These are phyloP conservation scores for Pascua sp. DNA, from an alignment of 1,284 basidiomycete genomes.

Conservation along the genomic window DNA sequence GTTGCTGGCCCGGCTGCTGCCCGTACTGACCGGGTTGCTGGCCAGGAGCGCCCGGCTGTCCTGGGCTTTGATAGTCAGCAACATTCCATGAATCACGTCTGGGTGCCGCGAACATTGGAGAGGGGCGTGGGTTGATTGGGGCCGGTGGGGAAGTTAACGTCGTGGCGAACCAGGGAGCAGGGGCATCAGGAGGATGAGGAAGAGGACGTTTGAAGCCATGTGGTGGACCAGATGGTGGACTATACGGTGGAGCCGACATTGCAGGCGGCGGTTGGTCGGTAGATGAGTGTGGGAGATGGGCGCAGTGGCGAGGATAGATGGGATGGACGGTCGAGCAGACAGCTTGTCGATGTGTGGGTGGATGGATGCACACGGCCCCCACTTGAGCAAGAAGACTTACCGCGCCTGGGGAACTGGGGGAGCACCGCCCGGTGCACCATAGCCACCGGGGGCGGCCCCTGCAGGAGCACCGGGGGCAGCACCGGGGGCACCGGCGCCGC, in stretches of 20 bases:
- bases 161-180: no score
- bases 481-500: slow-evolving; percentile 1
- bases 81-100: neutral
- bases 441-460: slow-evolving; percentile 12
- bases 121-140: neutral
- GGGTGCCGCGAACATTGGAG: neutral
- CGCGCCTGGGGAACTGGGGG: slow-evolving; percentile 12
- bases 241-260: neutral
- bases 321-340: slow-evolving; percentile 11
- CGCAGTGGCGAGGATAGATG: neutral
- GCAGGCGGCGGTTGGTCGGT: neutral
- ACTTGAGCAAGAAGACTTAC: slow-evolving; percentile 20
- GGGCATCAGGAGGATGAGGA: neutral
- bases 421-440: slow-evolving; percentile 14
- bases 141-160: neutral
- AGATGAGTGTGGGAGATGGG: neutral
- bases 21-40: slow-evolving; percentile 20
- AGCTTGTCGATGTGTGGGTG: neutral
- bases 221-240: neutral
- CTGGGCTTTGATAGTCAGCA: slow-evolving; percentile 5
- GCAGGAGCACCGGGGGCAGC: slow-evolving; percentile 10
- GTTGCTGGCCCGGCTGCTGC: slow-evolving; percentile 27
- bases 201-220: neutral
- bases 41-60: slow-evolving; percentile 9
- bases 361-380: slow-evolving; percentile 5